Conservation (phyloP, 345 rosid species). For the thale cress (Arabidopsis thaliana) region DNA sequence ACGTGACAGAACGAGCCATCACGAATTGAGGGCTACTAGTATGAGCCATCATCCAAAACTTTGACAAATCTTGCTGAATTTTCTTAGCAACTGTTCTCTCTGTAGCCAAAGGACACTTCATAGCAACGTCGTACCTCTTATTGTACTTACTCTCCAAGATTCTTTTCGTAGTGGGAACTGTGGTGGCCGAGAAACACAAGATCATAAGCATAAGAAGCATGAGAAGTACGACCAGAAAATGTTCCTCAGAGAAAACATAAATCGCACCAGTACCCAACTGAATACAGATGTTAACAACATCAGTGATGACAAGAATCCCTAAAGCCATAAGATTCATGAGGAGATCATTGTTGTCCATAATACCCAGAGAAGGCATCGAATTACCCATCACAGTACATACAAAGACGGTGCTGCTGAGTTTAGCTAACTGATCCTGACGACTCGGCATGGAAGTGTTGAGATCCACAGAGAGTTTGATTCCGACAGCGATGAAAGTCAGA, state of each 20-base stretch:
- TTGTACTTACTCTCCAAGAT: conserved; percentile 17
- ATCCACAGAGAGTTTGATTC: conserved; percentile 81
- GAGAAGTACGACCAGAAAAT: conserved; percentile 46
- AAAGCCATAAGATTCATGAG: conserved; percentile 63
- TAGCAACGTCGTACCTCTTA: conserved; percentile 38
- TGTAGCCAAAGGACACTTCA: conserved; percentile 53
- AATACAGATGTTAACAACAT: conserved; percentile 70
- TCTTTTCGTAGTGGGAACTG: neutral
- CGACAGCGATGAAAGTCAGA: conserved; percentile 71
- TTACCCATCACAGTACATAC: conserved; percentile 81
- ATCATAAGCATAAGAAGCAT: conserved; percentile 9
- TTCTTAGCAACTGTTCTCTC: conserved; percentile 44
- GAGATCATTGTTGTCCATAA: conserved; percentile 67
- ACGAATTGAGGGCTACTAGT: conserved; percentile 89
- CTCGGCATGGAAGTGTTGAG: conserved; percentile 92
- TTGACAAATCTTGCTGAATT: conserved; percentile 63
- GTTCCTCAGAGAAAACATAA: conserved; percentile 64
- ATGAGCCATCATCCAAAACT: conserved; percentile 92
- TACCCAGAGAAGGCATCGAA: conserved; percentile 87
- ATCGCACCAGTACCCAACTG: conserved; percentile 84
- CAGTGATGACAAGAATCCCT: conserved; percentile 74
- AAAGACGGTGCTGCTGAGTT: conserved; percentile 79
- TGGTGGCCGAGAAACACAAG: conserved; percentile 6
- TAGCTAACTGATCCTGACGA: conserved; percentile 78
- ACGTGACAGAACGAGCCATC: conserved; percentile 77